These are phyloP conservation scores for Leccinum longicurvipes DNA, from an alignment of 768 basidiomycete species.

Conservation along the genomic window DNA sequence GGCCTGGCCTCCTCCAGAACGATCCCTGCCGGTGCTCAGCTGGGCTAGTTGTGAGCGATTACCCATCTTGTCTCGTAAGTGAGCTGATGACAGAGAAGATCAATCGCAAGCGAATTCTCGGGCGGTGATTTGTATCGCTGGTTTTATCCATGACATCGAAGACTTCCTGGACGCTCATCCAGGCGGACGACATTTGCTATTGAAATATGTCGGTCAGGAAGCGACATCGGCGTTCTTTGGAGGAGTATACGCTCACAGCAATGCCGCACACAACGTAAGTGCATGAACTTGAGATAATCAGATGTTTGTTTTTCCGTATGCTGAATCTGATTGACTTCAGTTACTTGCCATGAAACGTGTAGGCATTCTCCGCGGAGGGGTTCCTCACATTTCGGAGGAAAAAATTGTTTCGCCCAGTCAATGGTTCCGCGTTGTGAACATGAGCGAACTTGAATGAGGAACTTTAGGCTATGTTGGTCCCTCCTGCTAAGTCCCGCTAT, in stretches of 20 bases:
- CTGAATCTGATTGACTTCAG: not conserved
- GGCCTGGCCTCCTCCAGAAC: not conserved
- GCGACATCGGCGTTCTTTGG: constrained; percentile 3
- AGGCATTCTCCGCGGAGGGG: no score
- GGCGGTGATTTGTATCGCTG: not conserved
- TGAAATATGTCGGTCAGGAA: not conserved
- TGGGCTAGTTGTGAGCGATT: not conserved
- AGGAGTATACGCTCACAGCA: not conserved
- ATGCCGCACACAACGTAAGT: no score
- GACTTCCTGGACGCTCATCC: not conserved
- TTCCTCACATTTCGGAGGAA: constrained; percentile 1
- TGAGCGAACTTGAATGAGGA: no score
- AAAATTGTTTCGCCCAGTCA: not conserved
- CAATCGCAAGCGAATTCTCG: not conserved
- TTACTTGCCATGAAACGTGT: constrained; percentile 1
- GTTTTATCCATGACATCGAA: not conserved
- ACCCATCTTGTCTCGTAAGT: not conserved
- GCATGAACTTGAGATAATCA: no score
- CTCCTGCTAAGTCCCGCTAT: no score
- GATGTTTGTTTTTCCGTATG: not conserved
- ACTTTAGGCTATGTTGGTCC: no score
- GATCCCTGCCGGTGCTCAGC: not conserved
- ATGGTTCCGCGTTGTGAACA: not conserved
- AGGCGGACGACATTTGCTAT: not conserved
- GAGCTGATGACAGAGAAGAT: not conserved